Base-by-base conservation (phyloP, 148 eudicot genomes). In the Simmondsia chinensis region DNA sequence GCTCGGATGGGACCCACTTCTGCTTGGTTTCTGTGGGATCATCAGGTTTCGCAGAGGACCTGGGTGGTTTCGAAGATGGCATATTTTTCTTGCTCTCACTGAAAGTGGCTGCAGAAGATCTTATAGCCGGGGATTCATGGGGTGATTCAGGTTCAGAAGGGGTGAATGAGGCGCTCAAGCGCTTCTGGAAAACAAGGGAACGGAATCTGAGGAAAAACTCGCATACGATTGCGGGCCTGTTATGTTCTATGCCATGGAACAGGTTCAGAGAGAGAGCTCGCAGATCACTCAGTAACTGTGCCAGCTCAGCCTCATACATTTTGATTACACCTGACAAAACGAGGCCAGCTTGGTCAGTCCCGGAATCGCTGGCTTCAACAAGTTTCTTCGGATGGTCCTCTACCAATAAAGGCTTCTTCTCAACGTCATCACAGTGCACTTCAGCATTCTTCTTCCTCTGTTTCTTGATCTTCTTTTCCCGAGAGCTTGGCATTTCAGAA, bases 1-100 rank as follows among this genome's bases (percentile, higher is more conserved):
- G 85, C 54, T 82, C 87, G 1, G 89, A 80, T 28, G 76, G 80
- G 18, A 62, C 57, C 14, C 80, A 76, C 41, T 80, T 83, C 40
- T 50, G 54, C 31, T 81, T 77, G 20, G 48, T 74, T 61, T 65
- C 77, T 2, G 69, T 67, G 6, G 73, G 60, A 45, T 80, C 83
- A 5, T 67, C 82, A 18, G 43, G 55, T 43, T 68, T 66, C 7
- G 32, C 39, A 7, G 33, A 28, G 57, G 68, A 60, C 64, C 64
- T 83, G 22, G 44, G 48, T 4, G 47, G 63, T 54, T 67, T 88
- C n/a, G n/a, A n/a, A 39, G 74, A 21, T 39, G 68, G 40, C 19
- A 46, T 31, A 36, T 64, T 40, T 57, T 60, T 54, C 5, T 43
- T 35, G 44, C 35, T 54, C 24, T 56, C 63, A 7, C 19, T 50